These are phyloP conservation scores for Penicillium rolfsii DNA, from an alignment of 2,329 filamentous ascomycete species.

Conservation along the genomic window DNA sequence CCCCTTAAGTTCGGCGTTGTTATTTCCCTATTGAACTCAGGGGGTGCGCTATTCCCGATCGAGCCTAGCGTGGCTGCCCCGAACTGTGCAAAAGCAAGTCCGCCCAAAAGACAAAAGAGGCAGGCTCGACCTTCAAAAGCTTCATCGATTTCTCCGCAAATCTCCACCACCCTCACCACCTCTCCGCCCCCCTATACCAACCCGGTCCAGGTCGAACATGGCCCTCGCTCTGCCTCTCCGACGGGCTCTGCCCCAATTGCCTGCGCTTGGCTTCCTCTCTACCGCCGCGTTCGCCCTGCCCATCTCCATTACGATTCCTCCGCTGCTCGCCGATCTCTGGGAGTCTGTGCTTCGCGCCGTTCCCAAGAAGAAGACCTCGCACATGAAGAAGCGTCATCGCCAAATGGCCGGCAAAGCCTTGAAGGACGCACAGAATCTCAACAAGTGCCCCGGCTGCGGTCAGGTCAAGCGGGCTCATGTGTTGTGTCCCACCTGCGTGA, in stretches of 20 bases:
- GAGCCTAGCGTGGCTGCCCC: constrained; percentile 36
- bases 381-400: constrained; percentile 90
- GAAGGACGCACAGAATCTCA: constrained; percentile 84
- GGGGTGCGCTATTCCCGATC: constrained; percentile 40
- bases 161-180: constrained; percentile 3
- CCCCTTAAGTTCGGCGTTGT: constrained; percentile 26
- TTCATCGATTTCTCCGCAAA: constrained; percentile 6
- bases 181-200: background rate
- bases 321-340: constrained; percentile 82
- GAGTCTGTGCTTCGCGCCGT: constrained; percentile 89
- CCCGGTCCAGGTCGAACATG: constrained; percentile 28
- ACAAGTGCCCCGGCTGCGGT: constrained; percentile 88
- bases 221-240: constrained; percentile 31
- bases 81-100: constrained; percentile 18
- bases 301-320: constrained; percentile 65
- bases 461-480: constrained; percentile 85
- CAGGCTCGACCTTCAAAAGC: constrained; percentile 14
- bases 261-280: constrained; percentile 30
- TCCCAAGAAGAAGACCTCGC: constrained; percentile 98
- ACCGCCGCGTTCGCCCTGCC: constrained; percentile 50
- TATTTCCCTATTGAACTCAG: constrained; percentile 39
- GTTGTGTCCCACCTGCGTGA: constrained; percentile 83
- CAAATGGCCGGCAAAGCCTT: constrained; percentile 95
- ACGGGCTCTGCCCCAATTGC: constrained; percentile 17
- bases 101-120: constrained; percentile 12